Percentiles rank a stretch among this genome's conserved stretches.
phyloP scores from a whole-genome alignment of 495 filamentous ascomycete species.

The Penicillium simplicissimum region DNA sequence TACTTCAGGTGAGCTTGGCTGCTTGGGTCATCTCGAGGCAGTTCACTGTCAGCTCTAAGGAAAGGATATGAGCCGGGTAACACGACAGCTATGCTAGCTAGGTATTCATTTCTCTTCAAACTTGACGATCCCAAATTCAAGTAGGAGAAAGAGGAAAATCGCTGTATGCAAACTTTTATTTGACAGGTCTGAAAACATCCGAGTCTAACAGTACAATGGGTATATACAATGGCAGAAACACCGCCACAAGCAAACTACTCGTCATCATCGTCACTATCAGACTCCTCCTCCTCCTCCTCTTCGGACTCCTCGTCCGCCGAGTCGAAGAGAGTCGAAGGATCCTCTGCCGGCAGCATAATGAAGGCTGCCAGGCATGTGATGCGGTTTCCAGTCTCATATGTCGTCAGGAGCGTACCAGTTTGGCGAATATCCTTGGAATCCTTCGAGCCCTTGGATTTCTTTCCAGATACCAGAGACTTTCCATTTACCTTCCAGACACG shows the following conservation, averaged over 20 bases:
- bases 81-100: not conserved
- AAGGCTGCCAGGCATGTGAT: constrained; percentile 90
- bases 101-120: not conserved
- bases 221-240: constrained; percentile 20
- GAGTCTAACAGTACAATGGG: constrained; percentile 30
- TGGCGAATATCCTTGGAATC: constrained; percentile 51
- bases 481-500: constrained; percentile 67
- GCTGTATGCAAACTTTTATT: constrained; percentile 7
- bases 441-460: constrained; percentile 21
- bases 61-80: not conserved
- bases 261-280: constrained; percentile 50
- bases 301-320: constrained; percentile 36
- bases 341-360: constrained; percentile 62
- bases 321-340: constrained; percentile 35
- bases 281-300: constrained; percentile 45
- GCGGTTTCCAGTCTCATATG: constrained; percentile 80
- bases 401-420: constrained; percentile 71
- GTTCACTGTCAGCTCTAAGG: no score
- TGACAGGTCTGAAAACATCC: constrained; percentile 15
- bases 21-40: not conserved
- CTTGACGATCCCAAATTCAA: not conserved
- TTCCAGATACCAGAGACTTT: constrained; percentile 30
- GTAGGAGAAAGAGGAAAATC: not conserved
- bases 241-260: constrained; percentile 25
- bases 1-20: not conserved